phyloP scores from a whole-genome alignment of 129 eudicot species.

The Oenanthe sinensis region DNA sequence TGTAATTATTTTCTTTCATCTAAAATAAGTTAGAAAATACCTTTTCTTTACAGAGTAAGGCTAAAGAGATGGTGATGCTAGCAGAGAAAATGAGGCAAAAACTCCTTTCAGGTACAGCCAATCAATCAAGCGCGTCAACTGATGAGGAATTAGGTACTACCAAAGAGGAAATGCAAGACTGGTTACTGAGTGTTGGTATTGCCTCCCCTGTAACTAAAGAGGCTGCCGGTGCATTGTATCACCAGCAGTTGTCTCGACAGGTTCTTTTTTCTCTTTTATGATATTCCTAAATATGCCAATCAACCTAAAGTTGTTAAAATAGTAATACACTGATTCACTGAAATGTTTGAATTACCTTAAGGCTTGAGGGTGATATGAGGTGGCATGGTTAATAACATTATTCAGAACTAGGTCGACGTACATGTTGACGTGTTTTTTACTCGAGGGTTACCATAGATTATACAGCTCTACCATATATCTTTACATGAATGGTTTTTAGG shows the following conservation, averaged over 20 bases:
- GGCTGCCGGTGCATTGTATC: constrained; percentile 96
- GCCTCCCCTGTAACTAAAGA: constrained; percentile 97
- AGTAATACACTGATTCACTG: neutral
- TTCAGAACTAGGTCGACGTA: neutral
- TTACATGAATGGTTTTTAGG: neutral
- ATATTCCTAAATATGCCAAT: neutral
- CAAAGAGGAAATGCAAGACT: constrained; percentile 97
- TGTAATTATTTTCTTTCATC: neutral
- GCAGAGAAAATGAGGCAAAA: constrained; percentile 93
- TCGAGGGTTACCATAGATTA: neutral
- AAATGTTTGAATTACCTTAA: neutral
- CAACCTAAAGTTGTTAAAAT: neutral
- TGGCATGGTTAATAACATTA: too few species aligned
- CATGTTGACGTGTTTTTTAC: neutral
- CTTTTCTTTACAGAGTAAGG: constrained; percentile 53
- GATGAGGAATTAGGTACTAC: constrained; percentile 82
- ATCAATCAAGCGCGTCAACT: constrained; percentile 42
- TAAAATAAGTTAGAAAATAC: neutral
- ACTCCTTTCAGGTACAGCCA: constrained; percentile 62
- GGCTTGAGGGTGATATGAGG: neutral
- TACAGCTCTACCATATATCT: neutral
- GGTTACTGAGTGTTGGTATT: constrained; percentile 91
- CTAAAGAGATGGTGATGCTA: constrained; percentile 91
- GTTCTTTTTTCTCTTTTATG: constrained; percentile 22
- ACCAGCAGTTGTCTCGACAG: constrained; percentile 95